Base-by-base conservation (phyloP, 768 basidiomycete species). In the Rhodotorula taiwanensis region DNA sequence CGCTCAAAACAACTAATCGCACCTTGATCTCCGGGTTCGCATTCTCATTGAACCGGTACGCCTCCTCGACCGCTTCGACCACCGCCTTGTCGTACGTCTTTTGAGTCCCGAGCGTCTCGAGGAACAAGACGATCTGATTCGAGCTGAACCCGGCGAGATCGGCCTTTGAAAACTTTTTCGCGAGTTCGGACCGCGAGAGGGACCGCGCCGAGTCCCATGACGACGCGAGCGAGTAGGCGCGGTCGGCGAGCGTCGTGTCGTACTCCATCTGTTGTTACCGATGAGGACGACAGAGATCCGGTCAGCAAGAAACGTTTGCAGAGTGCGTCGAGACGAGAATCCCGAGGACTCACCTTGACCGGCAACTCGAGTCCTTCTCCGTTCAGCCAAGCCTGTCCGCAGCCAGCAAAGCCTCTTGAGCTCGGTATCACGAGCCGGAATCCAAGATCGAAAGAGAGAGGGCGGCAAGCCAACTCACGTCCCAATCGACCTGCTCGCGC, bases 61-160 rank as follows among this genome's bases (percentile, higher is more conserved):
- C 52, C 56, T 75, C 33, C n/a, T 60, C 60, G 34, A 73, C 44
- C 21, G 23, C 45, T 36, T 71, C 58, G 33, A 73, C 43, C 14
- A 47, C 55, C 18, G 44, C 20, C 28, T 41, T 31, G 41, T 41
- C 57, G 23, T 50, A 71, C 21, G 64, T 55, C 1, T 67, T 54
- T 25, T 69, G 55, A 14, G 25, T 21, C 11, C 52, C 71, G 28
- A 72, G 52, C 54, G 61, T 75, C 58, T 79, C 77, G 44, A 79
- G 75, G 74, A 79, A 77, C 55, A 79, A 74, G 53, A 77, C 73
- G 25, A 69, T 71, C 62, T 79, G 78, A n/a, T 70, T 71, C 5
- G 77, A 60, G 25, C 63, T 71, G 58, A 76, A 76, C 16, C 39
- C 42, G 25, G 63, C 58, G 42, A 79, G 56, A 62, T 79, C 78